These are phyloP conservation scores for Massariosphaeria phaeospora DNA, from an alignment of 495 filamentous ascomycete species.

Conservation along the genomic window DNA sequence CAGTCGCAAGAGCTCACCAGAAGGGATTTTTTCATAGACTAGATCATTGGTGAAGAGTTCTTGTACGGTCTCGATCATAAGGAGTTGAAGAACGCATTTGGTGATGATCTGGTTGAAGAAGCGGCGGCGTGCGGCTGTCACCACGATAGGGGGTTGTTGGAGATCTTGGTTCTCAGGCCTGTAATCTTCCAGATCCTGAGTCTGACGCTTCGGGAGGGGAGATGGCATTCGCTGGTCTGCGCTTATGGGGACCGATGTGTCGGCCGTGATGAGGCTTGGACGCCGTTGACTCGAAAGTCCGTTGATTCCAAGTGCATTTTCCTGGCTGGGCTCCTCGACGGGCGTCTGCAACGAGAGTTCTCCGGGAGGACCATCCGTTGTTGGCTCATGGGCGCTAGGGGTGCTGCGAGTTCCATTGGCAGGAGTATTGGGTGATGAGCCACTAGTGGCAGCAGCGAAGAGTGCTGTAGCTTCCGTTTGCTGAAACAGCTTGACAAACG, in stretches of 20 bases:
- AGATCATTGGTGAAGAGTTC: constrained; percentile 96
- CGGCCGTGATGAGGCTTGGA: constrained; percentile 27
- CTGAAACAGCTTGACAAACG: constrained; percentile 92
- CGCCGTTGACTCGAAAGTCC: constrained; percentile 33
- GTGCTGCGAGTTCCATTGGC: constrained; percentile 19
- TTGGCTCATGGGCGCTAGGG: constrained; percentile 23
- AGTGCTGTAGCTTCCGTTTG: constrained; percentile 90
- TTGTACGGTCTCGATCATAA: constrained; percentile 99
- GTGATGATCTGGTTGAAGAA: constrained; percentile 99
- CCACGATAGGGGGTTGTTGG: constrained; percentile 81
- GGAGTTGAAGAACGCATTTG: constrained; percentile 92
- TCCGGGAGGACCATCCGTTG: constrained; percentile 26
- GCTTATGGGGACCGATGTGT: constrained; percentile 7
- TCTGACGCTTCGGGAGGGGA: constrained; percentile 32
- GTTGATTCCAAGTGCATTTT: constrained; percentile 42
- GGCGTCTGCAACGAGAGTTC: constrained; percentile 33
- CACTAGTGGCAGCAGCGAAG: constrained; percentile 77
- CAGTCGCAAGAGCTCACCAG: constrained; percentile 75
- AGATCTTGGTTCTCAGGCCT: constrained; percentile 60
- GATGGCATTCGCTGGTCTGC: constrained; percentile 27
- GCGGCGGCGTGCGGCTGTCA: constrained; percentile 86
- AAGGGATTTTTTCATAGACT: constrained; percentile 91
- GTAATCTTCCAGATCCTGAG: constrained; percentile 77
- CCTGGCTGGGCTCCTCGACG: constrained; percentile 21
- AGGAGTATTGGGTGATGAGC: constrained; percentile 39